Percentiles rank a stretch among this genome's conserved stretches.
phyloP scores from a whole-genome alignment of 1,284 basidiomycete genomes.

The Puccinia polysora region DNA sequence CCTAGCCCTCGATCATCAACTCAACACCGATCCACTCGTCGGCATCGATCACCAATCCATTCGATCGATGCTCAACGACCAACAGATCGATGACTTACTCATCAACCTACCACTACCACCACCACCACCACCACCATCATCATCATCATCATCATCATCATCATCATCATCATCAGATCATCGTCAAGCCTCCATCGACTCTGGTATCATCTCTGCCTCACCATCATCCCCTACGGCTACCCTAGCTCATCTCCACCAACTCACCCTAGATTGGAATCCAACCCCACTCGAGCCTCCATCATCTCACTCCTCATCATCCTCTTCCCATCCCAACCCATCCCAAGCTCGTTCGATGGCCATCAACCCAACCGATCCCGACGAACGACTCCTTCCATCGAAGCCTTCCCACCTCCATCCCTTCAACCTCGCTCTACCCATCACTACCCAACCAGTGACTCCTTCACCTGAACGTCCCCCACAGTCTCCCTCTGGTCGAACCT shows the following conservation, averaged over 20 bases:
- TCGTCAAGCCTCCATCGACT: background rate
- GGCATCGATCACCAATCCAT: too few relatives aligned
- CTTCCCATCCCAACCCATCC: background rate
- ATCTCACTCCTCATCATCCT: background rate
- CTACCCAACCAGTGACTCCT: conserved; percentile 32
- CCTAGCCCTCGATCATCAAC: too few relatives aligned
- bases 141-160: too few relatives aligned
- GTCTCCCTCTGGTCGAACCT: conserved; percentile 10
- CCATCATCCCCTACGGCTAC: background rate
- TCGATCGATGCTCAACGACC: too few relatives aligned
- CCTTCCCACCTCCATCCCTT: background rate
- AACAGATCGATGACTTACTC: too few relatives aligned
- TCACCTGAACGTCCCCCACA: conserved; percentile 27
- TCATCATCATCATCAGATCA: too few relatives aligned
- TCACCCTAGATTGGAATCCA: conserved; percentile 6
- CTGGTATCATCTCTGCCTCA: background rate
- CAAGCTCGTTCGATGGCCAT: background rate
- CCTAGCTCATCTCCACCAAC: background rate
- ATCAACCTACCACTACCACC: too few relatives aligned
- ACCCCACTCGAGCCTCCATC: background rate
- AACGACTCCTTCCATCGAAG: too few relatives aligned
- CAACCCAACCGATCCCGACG: background rate
- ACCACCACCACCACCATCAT: too few relatives aligned
- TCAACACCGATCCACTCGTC: too few relatives aligned
- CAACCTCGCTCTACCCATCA: background rate